These are phyloP conservation scores for Phlegmacium glaucopus DNA, from an alignment of 768 basidiomycete genomes.

Conservation along the genomic window DNA sequence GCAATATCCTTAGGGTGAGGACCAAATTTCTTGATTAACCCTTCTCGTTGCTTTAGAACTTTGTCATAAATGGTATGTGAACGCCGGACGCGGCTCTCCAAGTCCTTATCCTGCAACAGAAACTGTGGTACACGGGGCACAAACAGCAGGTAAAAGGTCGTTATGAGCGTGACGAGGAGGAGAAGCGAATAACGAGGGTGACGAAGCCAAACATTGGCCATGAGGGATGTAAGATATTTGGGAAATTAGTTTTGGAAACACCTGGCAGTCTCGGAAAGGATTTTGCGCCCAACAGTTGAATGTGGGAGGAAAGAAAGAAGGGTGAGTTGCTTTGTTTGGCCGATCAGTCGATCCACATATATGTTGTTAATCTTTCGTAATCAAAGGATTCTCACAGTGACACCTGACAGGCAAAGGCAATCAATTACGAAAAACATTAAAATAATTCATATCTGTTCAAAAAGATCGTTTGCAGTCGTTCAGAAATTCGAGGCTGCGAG, in stretches of 20 bases:
- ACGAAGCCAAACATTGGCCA: constrained; percentile 33
- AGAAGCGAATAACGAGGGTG: constrained; percentile 53
- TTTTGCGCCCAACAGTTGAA: constrained; percentile 25
- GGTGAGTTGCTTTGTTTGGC: too few species aligned
- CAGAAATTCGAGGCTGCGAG: too few species aligned
- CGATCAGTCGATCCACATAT: too few species aligned
- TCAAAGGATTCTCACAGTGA: too few species aligned
- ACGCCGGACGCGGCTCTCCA: constrained; percentile 37
- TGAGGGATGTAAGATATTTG: too few species aligned
- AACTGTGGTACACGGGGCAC: constrained; percentile 25
- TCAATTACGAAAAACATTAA: too few species aligned
- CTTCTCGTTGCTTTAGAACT: constrained; percentile 36
- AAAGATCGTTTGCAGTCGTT: too few species aligned
- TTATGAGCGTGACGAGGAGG: constrained; percentile 36
- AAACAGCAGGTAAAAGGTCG: constrained; percentile 46
- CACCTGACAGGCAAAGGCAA: too few species aligned
- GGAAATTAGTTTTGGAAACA: too few species aligned
- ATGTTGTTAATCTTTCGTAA: too few species aligned
- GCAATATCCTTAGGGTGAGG: constrained; percentile 44
- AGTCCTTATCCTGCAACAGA: constrained; percentile 27
- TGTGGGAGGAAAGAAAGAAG: constrained; percentile 7
- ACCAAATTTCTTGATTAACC: constrained; percentile 52
- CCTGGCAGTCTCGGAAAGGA: too few species aligned
- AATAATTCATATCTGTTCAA: too few species aligned
- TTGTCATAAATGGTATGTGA: constrained; percentile 46